Conservation (phyloP, 2,329 filamentous ascomycete species). For the Fusarium poae region DNA sequence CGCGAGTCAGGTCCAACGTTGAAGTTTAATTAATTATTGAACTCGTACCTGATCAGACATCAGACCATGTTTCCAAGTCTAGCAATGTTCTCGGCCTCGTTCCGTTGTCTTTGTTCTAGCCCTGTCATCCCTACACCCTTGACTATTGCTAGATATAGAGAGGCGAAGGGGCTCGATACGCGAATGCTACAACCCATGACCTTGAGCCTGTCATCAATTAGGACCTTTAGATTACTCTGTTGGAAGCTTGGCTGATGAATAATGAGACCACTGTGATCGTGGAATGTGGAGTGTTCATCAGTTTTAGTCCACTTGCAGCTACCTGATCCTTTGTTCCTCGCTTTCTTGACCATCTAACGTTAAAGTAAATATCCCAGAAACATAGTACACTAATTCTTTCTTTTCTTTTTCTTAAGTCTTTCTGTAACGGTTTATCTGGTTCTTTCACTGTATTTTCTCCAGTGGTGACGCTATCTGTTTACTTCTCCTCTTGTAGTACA, state of each 20-base stretch:
- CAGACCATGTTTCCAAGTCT: slow-evolving; percentile 25
- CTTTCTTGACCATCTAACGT: slow-evolving; percentile 21
- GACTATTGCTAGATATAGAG: slow-evolving; percentile 20
- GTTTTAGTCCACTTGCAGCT: slow-evolving; percentile 8
- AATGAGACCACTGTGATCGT: slow-evolving; percentile 37
- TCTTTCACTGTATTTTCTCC: background rate
- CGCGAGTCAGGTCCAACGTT: slow-evolving; percentile 2
- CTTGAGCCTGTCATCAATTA: background rate
- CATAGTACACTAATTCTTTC: slow-evolving; percentile 13
- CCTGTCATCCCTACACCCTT: background rate
- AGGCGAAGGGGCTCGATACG: slow-evolving; percentile 30
- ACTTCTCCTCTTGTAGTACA: background rate
- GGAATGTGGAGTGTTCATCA: slow-evolving; percentile 35
- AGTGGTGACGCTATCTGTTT: background rate
- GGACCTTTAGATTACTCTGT: background rate
- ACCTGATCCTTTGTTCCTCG: slow-evolving; percentile 11
- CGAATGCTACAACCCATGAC: slow-evolving; percentile 10
- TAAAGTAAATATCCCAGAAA: slow-evolving; percentile 17
- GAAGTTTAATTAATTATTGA: slow-evolving; percentile 6
- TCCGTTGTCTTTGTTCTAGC: slow-evolving; percentile 23
- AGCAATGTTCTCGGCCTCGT: slow-evolving; percentile 29
- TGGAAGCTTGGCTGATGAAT: slow-evolving; percentile 37
- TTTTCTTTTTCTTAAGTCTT: slow-evolving; percentile 10
- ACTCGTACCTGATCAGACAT: slow-evolving; percentile 6
- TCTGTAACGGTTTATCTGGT: too few relatives aligned